Conservation (phyloP, 768 basidiomycete genomes). For the Hygrocybe coccinea region DNA sequence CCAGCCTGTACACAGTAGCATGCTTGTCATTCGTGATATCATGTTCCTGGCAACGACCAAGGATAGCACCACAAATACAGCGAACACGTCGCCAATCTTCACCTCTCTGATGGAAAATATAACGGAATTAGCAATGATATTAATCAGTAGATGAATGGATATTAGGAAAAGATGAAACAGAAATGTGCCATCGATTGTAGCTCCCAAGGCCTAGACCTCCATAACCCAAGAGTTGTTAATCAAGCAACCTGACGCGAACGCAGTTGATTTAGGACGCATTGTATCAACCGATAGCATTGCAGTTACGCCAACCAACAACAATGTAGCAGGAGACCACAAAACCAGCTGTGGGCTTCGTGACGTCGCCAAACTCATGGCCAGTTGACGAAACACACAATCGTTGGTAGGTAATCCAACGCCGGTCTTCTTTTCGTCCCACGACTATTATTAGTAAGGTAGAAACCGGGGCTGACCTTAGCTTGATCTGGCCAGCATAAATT, state of each 20-base stretch:
- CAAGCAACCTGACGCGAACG: constrained; percentile 38
- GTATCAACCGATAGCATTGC: constrained; percentile 82
- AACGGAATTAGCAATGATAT: constrained; percentile 14
- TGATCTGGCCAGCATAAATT: constrained; percentile 47
- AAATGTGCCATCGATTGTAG: constrained; percentile 86
- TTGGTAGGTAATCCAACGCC: constrained; percentile 68
- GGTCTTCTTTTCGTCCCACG: constrained; percentile 89
- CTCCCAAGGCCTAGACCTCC: constrained; percentile 69
- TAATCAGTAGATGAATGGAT: constrained; percentile 6
- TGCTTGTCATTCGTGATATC: constrained; percentile 26
- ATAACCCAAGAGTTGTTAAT: constrained; percentile 84
- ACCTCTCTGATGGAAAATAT: constrained; percentile 39
- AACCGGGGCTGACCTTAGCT: constrained; percentile 50
- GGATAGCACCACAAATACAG: constrained; percentile 79
- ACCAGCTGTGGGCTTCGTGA: constrained; percentile 58
- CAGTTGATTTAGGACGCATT: constrained; percentile 76
- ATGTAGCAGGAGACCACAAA: constrained; percentile 31
- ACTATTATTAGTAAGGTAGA: constrained; percentile 8
- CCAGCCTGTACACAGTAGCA: constrained; percentile 57
- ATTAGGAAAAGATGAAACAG: constrained; percentile 16
- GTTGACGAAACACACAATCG: constrained; percentile 40
- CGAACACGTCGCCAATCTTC: constrained; percentile 63
- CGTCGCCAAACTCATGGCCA: constrained; percentile 1
- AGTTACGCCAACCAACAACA: constrained; percentile 26
- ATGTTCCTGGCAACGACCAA: constrained; percentile 66